Conservation (phyloP, 1,284 basidiomycete species). For the Pholiota adiposa region DNA sequence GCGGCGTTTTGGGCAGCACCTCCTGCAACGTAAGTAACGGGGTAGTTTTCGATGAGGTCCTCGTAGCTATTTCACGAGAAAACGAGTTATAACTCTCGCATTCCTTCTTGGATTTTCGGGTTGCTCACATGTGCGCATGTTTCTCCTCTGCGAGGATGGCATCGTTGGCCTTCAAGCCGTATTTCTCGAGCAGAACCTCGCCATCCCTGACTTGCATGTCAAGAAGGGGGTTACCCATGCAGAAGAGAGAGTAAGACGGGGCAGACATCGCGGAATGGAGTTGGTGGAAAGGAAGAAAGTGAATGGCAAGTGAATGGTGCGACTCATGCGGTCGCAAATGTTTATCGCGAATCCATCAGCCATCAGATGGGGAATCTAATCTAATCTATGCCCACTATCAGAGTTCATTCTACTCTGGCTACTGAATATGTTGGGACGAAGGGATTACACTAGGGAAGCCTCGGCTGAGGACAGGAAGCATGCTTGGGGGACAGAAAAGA, state of each 20-base stretch:
- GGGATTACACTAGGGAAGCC: no score
- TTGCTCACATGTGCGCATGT: constrained; percentile 79
- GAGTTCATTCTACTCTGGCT: no score
- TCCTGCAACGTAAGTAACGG: constrained; percentile 93
- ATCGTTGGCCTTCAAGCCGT: constrained; percentile 93
- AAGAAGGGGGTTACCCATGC: constrained; percentile 88
- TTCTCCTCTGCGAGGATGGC: constrained; percentile 94
- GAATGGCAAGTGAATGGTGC: background rate
- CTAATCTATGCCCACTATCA: background rate
- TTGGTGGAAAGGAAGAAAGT: background rate
- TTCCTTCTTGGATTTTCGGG: background rate
- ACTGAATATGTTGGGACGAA: no score
- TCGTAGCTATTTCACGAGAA: constrained; percentile 69
- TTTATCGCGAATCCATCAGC: constrained; percentile 8
- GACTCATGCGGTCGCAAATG: constrained; percentile 6
- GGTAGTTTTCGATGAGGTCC: constrained; percentile 79
- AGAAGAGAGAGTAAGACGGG: constrained; percentile 62
- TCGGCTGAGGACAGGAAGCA: no score
- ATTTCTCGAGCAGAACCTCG: constrained; percentile 88
- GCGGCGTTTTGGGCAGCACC: constrained; percentile 98
- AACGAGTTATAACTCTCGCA: no score
- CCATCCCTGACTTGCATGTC: constrained; percentile 89
- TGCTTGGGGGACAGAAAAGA: no score
- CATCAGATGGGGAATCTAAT: constrained; percentile 1
- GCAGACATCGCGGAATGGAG: constrained; percentile 18